Evolutionary conservation across 331 rosid species (phyloP), one percentile per base, ranked within the genome.

Genomic region (Quercus lobata): DNA sequence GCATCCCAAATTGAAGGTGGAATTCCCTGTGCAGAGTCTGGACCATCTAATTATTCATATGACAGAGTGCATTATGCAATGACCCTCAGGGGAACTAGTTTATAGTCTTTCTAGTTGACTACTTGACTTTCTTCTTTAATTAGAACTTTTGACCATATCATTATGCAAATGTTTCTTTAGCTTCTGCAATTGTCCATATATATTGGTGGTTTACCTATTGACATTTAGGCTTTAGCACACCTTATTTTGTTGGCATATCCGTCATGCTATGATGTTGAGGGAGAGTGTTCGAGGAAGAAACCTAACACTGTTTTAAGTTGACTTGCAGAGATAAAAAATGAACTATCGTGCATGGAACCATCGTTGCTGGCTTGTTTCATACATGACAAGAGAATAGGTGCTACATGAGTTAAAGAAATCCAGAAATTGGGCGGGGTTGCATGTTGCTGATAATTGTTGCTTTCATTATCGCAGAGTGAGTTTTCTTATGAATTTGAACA

Each of bases 261-360:
- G 16, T 56, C 75, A 22, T 68, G 1, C 17, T 49, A 52, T 52
- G n/a, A 71, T 46, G 14, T 24, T 71, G 75, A 70, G 15, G 21
- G 41, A 71, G 57, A 71, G 32, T 15, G 57, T 25, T 18, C 21
- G 1, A 52, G 11, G 44, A 9, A 53, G 69, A 34, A 60, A 44
- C 22, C 27, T 7, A 5, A 7, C 71, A 57, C 71, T 55, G 18
- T 78, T 55, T 78, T 76, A 72, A 69, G 54, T 53, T 69, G 24
- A 21, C 62, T 80, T 83, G 58, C 88, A 95, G 99, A 90, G 88
- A 78, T 91, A 92, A 60, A 95, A 93, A 88, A 95, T 93, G 98
- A 95, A 95, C 83, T 91, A 93, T 77, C 96, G 98, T 78, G 98
- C 98, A 79, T 95, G 98, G 98, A 93, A 88, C 81, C 94, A 95